Conservation (phyloP, 2,329 filamentous ascomycete species). For the Pseudopyricularia javanii region DNA sequence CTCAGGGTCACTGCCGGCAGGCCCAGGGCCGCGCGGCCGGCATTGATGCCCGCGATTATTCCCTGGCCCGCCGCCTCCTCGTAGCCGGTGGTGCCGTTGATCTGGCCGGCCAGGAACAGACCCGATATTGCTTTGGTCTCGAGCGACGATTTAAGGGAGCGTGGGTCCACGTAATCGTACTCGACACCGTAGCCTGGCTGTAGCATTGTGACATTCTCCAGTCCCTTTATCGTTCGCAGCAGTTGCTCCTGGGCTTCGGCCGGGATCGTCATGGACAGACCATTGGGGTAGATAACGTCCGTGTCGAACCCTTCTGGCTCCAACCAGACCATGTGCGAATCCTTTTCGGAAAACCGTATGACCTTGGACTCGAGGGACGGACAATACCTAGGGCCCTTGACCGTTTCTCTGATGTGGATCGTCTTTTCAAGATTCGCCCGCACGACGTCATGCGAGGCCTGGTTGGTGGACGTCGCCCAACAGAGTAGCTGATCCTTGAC, state of each 20-base stretch:
- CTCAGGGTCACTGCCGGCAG: slow-evolving; percentile 56
- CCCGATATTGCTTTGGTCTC: slow-evolving; percentile 88
- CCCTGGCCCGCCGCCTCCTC: slow-evolving; percentile 95
- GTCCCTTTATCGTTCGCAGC: slow-evolving; percentile 74
- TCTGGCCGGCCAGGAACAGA: slow-evolving; percentile 87
- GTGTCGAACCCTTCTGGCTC: slow-evolving; percentile 92
- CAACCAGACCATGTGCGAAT: slow-evolving; percentile 84
- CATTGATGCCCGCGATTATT: slow-evolving; percentile 85
- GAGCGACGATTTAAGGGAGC: slow-evolving; percentile 73
- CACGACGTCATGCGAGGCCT: slow-evolving; percentile 69
- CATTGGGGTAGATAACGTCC: slow-evolving; percentile 88
- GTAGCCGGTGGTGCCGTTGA: slow-evolving; percentile 96
- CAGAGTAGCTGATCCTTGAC: slow-evolving; percentile 78
- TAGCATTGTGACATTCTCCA: slow-evolving; percentile 83
- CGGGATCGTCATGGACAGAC: slow-evolving; percentile 93
- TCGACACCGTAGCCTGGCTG: slow-evolving; percentile 96
- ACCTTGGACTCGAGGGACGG: slow-evolving; percentile 93
- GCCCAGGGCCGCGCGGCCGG: slow-evolving; percentile 63
- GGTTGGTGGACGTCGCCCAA: slow-evolving; percentile 78
- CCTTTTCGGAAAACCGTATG: slow-evolving; percentile 71
- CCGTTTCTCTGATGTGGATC: slow-evolving; percentile 89
- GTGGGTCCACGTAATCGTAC: slow-evolving; percentile 96
- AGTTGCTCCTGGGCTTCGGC: slow-evolving; percentile 74
- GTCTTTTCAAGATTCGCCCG: slow-evolving; percentile 87
- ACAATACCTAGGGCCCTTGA: slow-evolving; percentile 90